phyloP scores from a whole-genome alignment of 805 yeast genomes.

The Kluyveromyces starmeri region DNA sequence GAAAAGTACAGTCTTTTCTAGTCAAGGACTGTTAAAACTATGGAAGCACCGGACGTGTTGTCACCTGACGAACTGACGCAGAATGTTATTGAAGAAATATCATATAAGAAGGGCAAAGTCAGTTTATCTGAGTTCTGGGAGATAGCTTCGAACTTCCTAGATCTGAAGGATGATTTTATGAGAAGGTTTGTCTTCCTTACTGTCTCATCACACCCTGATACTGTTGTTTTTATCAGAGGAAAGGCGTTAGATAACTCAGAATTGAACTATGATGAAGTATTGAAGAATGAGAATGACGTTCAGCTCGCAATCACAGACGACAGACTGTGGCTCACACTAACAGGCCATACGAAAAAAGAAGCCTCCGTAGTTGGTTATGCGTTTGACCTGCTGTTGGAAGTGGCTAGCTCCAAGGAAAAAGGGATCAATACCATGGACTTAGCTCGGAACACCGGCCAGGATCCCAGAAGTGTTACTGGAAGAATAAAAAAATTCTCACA shows the following conservation, averaged over 20 bases:
- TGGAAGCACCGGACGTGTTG: conserved; percentile 3
- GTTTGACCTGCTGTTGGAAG: conserved; percentile 45
- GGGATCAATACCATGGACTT: conserved; percentile 57
- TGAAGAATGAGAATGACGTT: neutral
- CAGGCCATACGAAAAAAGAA: conserved; percentile 47
- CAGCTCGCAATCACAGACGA: conserved; percentile 41
- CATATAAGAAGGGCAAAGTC: conserved; percentile 25
- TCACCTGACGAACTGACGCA: conserved; percentile 27
- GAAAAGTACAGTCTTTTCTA: too few species aligned
- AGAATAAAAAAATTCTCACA: conserved; percentile 50
- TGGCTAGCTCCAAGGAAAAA: conserved; percentile 44
- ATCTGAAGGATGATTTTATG: conserved; percentile 9
- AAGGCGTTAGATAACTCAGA: conserved; percentile 1
- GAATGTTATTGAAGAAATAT: conserved; percentile 22
- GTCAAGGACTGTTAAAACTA: too few species aligned
- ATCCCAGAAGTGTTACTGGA: conserved; percentile 58
- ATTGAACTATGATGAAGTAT: conserved; percentile 2
- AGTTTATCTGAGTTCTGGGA: conserved; percentile 15
- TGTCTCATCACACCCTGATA: conserved; percentile 14
- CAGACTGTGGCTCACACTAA: conserved; percentile 47
- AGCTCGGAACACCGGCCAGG: conserved; percentile 53
- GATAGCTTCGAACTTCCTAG: conserved; percentile 6
- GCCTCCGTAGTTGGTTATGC: conserved; percentile 48
- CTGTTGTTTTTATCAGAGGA: conserved; percentile 9
- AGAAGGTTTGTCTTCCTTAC: conserved; percentile 17